Base-by-base conservation (phyloP, 2,329 filamentous ascomycete species). In the Diaporthe batatas region DNA sequence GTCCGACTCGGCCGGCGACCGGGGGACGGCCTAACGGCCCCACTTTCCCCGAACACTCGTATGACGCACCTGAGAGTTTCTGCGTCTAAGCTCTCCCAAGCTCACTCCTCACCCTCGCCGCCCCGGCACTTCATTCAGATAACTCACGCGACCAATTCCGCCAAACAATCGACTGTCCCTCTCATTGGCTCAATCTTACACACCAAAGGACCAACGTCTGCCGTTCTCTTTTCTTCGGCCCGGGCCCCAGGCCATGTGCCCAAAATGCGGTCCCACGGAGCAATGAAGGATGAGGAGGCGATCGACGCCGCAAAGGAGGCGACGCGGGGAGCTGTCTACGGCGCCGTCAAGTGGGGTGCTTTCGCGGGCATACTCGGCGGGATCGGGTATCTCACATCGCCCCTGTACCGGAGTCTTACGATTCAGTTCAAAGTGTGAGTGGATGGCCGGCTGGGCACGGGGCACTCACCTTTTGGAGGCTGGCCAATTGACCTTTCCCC, bases 351-450 rank as follows among this genome's bases (percentile, higher is more conserved):
- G 86, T 95, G 92, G 92, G 93, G 93, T 71, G 83, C 88, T n/a
- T 90, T 87, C 72, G 88, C 89, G 21, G 91, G 88, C 0, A 79
- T 92, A 32, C 84, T 93, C 10, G 91, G 88, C 25, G 91, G 85
- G 29, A 78, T 90, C 7, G 93, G 90, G 23, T 92, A 90, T 75
- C 83, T 85, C 29, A 86, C 91, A 77, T 93, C 91, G 68, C 93
- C 93, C 0, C 78, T 95, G 25, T 96, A 95, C 79, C 88, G 92
- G 29, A 88, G 91, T 1, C 83, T 93, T 75, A 94, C 92, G 1
- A 84, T 94, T 65, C 92, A 94, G 79, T 94, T 94, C 82, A 94
- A 94, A 84, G 90, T 93, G 92, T 94, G 87, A 78, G 90, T 83
- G 65, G 65, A 29, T 36, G 34, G n/a, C 32, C 36, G n/a, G 44